A percentile compares a stretch with the other conserved stretches of the same genome.
phyloP scores from a whole-genome alignment of 1,284 basidiomycete genomes.

The Rhodotorula sp. region DNA sequence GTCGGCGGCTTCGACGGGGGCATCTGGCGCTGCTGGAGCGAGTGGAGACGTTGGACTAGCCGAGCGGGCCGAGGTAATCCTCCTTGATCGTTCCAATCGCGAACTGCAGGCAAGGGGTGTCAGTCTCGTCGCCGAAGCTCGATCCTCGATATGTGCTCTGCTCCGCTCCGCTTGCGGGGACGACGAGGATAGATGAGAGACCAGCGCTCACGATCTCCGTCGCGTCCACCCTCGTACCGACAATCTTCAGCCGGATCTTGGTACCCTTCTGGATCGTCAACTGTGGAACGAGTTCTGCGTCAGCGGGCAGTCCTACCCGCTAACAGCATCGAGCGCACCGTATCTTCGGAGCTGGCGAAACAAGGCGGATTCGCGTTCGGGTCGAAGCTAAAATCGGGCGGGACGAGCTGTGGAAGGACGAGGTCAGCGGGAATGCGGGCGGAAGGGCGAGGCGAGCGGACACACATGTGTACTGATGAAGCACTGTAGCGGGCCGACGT shows the following conservation, averaged over 20 bases:
- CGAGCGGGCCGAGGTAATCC: slow-evolving; percentile 83
- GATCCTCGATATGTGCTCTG: too few species aligned
- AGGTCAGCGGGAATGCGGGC: slow-evolving; percentile 9
- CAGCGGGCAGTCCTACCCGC: neutral
- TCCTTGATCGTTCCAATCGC: slow-evolving; percentile 93
- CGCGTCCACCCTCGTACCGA: slow-evolving; percentile 93
- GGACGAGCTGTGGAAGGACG: slow-evolving; percentile 66
- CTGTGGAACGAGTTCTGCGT: neutral
- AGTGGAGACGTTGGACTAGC: slow-evolving; percentile 3
- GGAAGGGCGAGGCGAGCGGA: slow-evolving; percentile 9
- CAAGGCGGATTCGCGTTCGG: slow-evolving; percentile 89
- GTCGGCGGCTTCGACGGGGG: neutral
- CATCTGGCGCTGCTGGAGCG: neutral
- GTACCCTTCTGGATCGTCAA: slow-evolving; percentile 91
- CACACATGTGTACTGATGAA: slow-evolving; percentile 92
- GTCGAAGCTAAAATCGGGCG: slow-evolving; percentile 87
- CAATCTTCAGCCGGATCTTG: slow-evolving; percentile 88
- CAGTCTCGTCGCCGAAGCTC: too few species aligned
- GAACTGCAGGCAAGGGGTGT: slow-evolving; percentile 58
- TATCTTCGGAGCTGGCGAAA: slow-evolving; percentile 66
- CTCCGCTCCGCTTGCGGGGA: neutral
- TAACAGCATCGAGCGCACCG: slow-evolving; percentile 59
- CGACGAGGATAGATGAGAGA: neutral
- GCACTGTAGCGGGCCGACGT: slow-evolving; percentile 86
- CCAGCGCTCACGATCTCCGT: slow-evolving; percentile 76